A percentile compares a stretch with the other conserved stretches of the same genome.
phyloP scores from a whole-genome alignment of 2,329 filamentous ascomycete species.

The Metarhizium album region DNA sequence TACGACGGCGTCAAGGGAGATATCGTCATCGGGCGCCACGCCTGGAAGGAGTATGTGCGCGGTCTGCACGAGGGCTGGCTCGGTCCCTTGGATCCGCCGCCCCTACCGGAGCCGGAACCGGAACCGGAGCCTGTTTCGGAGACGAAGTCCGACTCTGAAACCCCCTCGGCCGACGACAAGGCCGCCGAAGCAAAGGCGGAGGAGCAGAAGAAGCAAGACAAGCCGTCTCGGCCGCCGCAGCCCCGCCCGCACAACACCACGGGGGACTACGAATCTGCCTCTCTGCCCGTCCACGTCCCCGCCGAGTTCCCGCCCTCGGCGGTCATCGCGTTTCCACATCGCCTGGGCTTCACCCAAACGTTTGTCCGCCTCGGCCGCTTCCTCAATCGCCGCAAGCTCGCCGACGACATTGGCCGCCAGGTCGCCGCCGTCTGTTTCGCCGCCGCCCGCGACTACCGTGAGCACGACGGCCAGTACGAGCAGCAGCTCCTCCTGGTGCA shows the following conservation, averaged over 20 bases:
- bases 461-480: slow-evolving; percentile 27
- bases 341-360: slow-evolving; percentile 87
- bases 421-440: slow-evolving; percentile 76
- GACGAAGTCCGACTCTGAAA: slow-evolving; percentile 11
- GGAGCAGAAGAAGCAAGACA: slow-evolving; percentile 32
- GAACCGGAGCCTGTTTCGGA: slow-evolving; percentile 1
- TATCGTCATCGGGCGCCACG: slow-evolving; percentile 78
- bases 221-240: slow-evolving; percentile 48
- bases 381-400: slow-evolving; percentile 73
- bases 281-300: slow-evolving; percentile 56
- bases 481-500: slow-evolving; percentile 47
- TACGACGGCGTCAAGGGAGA: slow-evolving; percentile 72
- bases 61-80: slow-evolving; percentile 96
- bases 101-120: slow-evolving; percentile 17
- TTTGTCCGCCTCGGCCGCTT: slow-evolving; percentile 79
- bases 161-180: slow-evolving; percentile 12
- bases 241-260: slow-evolving; percentile 65
- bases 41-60: slow-evolving; percentile 95
- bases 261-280: slow-evolving; percentile 57
- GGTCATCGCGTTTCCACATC: slow-evolving; percentile 71
- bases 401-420: slow-evolving; percentile 77
- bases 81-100: slow-evolving; percentile 63
- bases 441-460: slow-evolving; percentile 38
- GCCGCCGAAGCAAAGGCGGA: slow-evolving; percentile 20
- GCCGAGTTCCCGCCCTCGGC: slow-evolving; percentile 60